Percentiles rank a stretch among this genome's conserved stretches.
Conservation (phyloP, 768 basidiomycete genomes). For the Leccinellum luteum region DNA sequence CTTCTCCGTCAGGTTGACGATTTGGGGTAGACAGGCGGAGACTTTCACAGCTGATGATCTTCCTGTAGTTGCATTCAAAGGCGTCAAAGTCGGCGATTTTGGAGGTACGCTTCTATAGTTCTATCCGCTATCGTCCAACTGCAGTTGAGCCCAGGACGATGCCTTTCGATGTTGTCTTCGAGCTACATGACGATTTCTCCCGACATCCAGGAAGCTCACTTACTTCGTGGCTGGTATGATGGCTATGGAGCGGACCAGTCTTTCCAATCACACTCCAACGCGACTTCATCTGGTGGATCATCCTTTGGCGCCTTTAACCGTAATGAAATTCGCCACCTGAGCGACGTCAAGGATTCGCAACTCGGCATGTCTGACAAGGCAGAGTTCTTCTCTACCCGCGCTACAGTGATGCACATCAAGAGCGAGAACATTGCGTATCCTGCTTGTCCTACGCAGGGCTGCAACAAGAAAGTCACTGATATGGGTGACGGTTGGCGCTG, state of each 20-base stretch:
- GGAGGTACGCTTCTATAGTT: conserved; percentile 48
- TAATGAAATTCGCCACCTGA: conserved; percentile 66
- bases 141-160: conserved; percentile 54
- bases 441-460: conserved; percentile 76
- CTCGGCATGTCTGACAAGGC: conserved; percentile 73
- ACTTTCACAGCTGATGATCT: conserved; percentile 55
- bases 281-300: conserved; percentile 35
- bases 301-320: conserved; percentile 57
- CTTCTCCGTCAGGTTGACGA: conserved; percentile 76
- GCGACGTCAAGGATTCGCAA: conserved; percentile 75
- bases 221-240: conserved; percentile 91
- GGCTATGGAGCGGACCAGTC: conserved; percentile 54
- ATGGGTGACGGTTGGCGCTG: conserved; percentile 77
- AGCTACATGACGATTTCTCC: conserved; percentile 85
- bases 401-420: conserved; percentile 87
- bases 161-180: conserved; percentile 77
- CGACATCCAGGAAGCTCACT: conserved; percentile 86
- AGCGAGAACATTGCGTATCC: conserved; percentile 81
- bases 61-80: conserved; percentile 90
- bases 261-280: conserved; percentile 71
- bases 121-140: neutral
- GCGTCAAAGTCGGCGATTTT: conserved; percentile 90
- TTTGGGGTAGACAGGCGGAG: conserved; percentile 97
- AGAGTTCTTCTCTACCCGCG: conserved; percentile 78
- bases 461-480: conserved; percentile 88